phyloP scores from a whole-genome alignment of 305 asterid genomes.

The Stenogyne calaminthoides region DNA sequence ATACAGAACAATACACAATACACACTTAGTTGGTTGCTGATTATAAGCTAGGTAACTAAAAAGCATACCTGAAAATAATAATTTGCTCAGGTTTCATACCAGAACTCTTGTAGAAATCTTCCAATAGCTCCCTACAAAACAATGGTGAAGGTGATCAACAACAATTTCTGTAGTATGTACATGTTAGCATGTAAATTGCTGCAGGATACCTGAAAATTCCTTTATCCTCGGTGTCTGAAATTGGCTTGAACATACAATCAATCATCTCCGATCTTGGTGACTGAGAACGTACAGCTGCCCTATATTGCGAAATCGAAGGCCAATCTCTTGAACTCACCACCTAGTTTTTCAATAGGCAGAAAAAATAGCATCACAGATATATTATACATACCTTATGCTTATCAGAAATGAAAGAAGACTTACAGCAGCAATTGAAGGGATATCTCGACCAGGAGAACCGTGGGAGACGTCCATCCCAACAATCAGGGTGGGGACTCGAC shows the following conservation, averaged over 20 bases:
- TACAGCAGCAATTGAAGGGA: slow-evolving; percentile 85
- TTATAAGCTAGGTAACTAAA: neutral
- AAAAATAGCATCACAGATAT: neutral
- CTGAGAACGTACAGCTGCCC: slow-evolving; percentile 72
- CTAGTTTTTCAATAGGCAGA: slow-evolving; percentile 33
- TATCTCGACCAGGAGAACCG: slow-evolving; percentile 78
- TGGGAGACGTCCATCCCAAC: slow-evolving; percentile 93
- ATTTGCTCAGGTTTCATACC: slow-evolving; percentile 58
- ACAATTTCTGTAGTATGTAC: neutral
- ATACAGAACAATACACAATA: neutral
- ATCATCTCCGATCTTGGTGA: slow-evolving; percentile 69
- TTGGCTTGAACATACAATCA: slow-evolving; percentile 52
- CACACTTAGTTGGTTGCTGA: too few species aligned
- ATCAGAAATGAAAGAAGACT: neutral
- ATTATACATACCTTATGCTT: neutral
- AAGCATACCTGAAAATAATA: slow-evolving; percentile 63
- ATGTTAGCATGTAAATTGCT: neutral
- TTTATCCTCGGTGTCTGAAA: slow-evolving; percentile 40
- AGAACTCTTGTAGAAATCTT: slow-evolving; percentile 55
- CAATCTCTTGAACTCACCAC: slow-evolving; percentile 78
- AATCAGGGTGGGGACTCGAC: slow-evolving; percentile 59
- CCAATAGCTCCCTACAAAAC: slow-evolving; percentile 58
- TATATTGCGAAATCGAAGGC: slow-evolving; percentile 68
- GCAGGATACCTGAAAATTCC: slow-evolving; percentile 61
- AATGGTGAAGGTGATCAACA: neutral